Base-by-base conservation (phyloP, 192 early-diverging fungal species). In the Thamnidium elegans region DNA sequence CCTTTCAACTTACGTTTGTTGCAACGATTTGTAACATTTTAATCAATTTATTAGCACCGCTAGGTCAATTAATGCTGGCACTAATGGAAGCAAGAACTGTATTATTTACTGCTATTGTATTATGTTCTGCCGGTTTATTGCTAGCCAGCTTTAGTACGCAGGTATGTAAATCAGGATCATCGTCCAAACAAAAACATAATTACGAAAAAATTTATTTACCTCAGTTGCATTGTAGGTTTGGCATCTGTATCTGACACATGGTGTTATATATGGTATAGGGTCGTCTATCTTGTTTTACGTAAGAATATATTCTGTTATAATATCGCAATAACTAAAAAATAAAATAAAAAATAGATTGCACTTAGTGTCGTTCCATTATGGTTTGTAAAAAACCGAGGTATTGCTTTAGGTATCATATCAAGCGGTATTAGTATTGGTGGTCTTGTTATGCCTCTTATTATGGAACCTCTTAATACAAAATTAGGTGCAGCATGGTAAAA, bases 361-460 rank as follows among this genome's bases (percentile, higher is more conserved):
- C 20, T 69, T 20, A 62, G 34, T 26, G 46, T 46, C 5, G 52
- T 69, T 6, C 67, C 84, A 10, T 84, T 91, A 60, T 94, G 87
- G 86, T 92, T 91, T 69, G 45, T 60, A 50, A 83, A 79, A 64
- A 58, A 74, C 43, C 78, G 88, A 6, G 85, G 84, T 2, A 55
- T 92, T 20, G 90, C 91, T 0, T 73, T 87, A 8, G 92, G 91
- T 4, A 67, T 93, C 32, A 83, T 86, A 3, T 80, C 87, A 6
- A 77, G 89, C 17, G 91, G 91, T 1, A 72, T 79, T 8, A 87
- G 90, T 34, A 44, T 92, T 14, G 93, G 93, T 43, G 90, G 89
- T 1, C 71, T 92, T 11, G 80, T 80, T 8, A 76, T 89, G 62
- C 75, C 84, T 3, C 77, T 82, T 15, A 66, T 90, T 21, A 77